These are phyloP conservation scores for Crucibulum laeve DNA, from an alignment of 768 basidiomycete genomes.

Conservation along the genomic window DNA sequence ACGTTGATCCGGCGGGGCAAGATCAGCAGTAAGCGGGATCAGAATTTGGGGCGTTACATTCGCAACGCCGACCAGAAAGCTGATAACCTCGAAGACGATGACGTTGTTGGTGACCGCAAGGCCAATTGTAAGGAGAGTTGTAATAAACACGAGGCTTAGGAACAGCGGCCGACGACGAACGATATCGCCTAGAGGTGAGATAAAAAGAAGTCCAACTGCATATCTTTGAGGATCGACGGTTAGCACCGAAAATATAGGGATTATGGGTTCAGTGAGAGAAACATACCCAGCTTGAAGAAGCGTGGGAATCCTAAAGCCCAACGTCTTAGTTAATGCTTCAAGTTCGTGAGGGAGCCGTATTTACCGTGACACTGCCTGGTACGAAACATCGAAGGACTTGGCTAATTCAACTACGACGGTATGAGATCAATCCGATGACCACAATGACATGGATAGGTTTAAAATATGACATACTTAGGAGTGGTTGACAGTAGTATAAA, in stretches of 20 bases:
- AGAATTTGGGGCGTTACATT: background rate
- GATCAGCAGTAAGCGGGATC: background rate
- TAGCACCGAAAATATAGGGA: background rate
- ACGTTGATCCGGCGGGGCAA: background rate
- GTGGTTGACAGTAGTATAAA: background rate
- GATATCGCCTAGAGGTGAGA: background rate
- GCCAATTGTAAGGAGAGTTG: background rate
- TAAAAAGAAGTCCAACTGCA: background rate
- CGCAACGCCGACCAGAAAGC: background rate
- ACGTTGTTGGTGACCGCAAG: background rate
- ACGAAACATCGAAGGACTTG: background rate
- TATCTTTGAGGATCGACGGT: too few relatives aligned
- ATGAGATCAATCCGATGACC: too few relatives aligned
- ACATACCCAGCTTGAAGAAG: conserved; percentile 1
- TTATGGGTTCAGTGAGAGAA: background rate
- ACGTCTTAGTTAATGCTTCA: background rate
- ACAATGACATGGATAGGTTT: conserved; percentile 4
- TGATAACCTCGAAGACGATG: background rate
- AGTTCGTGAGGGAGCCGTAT: background rate
- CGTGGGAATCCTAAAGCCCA: conserved; percentile 1
- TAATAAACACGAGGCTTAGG: background rate
- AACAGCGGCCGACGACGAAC: background rate
- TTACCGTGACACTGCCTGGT: background rate
- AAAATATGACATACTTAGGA: background rate
- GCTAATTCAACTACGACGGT: background rate